Percentiles rank a stretch among this genome's conserved stretches.
phyloP scores from a whole-genome alignment of 129 eudicot genomes.

The Silybum marianum region DNA sequence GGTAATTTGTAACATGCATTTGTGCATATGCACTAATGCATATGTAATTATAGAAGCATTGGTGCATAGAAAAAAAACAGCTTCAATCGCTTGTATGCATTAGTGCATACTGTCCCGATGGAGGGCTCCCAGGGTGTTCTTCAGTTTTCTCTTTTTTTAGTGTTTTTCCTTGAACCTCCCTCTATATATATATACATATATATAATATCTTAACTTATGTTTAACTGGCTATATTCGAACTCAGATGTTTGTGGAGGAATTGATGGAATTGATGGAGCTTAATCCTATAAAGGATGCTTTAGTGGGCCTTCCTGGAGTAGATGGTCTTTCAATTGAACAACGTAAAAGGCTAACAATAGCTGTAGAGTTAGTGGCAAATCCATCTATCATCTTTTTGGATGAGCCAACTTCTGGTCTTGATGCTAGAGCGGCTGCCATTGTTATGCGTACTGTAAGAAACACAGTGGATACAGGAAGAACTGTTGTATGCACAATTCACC shows the following conservation, averaged over 20 bases:
- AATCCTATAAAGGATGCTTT: slow-evolving; percentile 25
- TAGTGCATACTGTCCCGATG: too few relatives aligned
- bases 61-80: too few relatives aligned
- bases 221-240: neutral
- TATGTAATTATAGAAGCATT: too few relatives aligned
- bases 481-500: slow-evolving; percentile 43
- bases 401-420: slow-evolving; percentile 41
- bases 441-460: slow-evolving; percentile 39
- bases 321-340: slow-evolving; percentile 38
- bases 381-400: slow-evolving; percentile 35
- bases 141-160: too few relatives aligned
- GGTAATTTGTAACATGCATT: too few relatives aligned
- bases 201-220: neutral
- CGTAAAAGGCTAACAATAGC: slow-evolving; percentile 37
- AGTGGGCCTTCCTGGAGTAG: slow-evolving; percentile 37
- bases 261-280: slow-evolving; percentile 37
- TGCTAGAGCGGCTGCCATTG: slow-evolving; percentile 44
- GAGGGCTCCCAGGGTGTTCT: too few relatives aligned
- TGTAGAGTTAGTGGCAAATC: slow-evolving; percentile 38
- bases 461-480: slow-evolving; percentile 41
- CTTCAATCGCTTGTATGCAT: too few relatives aligned
- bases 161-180: too few relatives aligned
- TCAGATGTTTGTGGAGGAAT: slow-evolving; percentile 34
- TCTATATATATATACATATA: too few relatives aligned
- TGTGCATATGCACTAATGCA: too few relatives aligned